These are phyloP conservation scores for Fraxinus excelsior DNA, from an alignment of 257 asterid species.

Conservation along the genomic window DNA sequence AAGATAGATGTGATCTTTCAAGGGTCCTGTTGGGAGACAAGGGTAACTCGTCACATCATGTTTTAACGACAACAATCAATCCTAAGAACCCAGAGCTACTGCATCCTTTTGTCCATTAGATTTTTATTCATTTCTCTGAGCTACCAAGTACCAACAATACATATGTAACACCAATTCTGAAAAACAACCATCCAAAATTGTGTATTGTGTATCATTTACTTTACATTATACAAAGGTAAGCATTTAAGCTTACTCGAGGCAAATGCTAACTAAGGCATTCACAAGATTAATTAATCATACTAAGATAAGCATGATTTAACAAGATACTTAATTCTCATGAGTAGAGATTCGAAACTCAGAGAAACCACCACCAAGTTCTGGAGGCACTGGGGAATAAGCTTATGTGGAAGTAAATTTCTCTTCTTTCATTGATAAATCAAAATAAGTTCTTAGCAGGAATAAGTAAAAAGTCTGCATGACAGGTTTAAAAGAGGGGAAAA, in stretches of 20 bases:
- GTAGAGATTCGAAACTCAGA: constrained; percentile 11
- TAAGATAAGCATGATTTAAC: constrained; percentile 6
- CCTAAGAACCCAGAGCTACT: background rate
- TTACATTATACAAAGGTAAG: background rate
- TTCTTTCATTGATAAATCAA: background rate
- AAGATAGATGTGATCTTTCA: constrained; percentile 93
- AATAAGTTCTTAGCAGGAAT: background rate
- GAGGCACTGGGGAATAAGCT: background rate
- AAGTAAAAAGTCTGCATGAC: background rate
- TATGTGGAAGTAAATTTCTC: background rate
- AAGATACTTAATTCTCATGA: background rate
- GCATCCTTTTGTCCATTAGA: background rate
- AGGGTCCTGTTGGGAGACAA: constrained; percentile 58
- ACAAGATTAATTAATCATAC: background rate
- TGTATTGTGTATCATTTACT: background rate
- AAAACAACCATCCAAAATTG: background rate
- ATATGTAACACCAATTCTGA: background rate
- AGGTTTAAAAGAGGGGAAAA: background rate
- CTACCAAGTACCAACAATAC: background rate
- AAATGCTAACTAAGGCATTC: background rate
- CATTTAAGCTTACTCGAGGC: background rate
- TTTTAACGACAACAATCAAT: constrained; percentile 1
- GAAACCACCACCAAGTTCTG: background rate
- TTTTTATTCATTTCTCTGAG: background rate
- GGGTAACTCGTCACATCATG: constrained; percentile 11